Base-by-base conservation (phyloP, 805 yeast genomes). In the Yamadazyma phyllophila region DNA sequence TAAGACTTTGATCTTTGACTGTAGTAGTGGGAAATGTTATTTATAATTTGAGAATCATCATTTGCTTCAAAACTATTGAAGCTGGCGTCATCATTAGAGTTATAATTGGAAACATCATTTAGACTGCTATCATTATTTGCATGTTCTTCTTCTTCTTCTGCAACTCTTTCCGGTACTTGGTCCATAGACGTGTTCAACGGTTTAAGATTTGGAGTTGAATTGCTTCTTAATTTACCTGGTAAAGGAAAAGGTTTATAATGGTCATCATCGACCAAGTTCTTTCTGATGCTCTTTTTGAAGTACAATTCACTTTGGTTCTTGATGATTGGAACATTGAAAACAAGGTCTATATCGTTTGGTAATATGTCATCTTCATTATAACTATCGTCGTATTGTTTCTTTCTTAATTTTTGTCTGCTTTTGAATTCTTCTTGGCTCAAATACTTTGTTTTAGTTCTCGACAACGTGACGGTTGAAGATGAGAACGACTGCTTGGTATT, bases 261-360 rank as follows among this genome's bases (percentile, higher is more conserved):
- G 44, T 57, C 54, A 41, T 57, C 64, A 26, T 53, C 50, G 6
- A 56, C 30, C 39, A 46, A 43, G 36, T 45, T 40, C 16, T 48
- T 33, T 17, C 43, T 37, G 8, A 35, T 42, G 11, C 17, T 26
- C 36, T 51, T 48, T 26, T 53, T 47, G 41, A 58, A 48, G 46
- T 62, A 69, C 26, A 69, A 46, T 35, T 67, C 69, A 33, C 63
- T 62, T 46, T 65, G 66, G 46, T 62, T 65, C 43, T 61, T 61
- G 16, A 71, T 65, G 9, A 72, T 64, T 1, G 77, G 77, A 14
- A 72, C 76, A 48, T 72, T 72, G 51, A 72, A 71, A 10, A 69
- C 71, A 39, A 71, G 56, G 43, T 67, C 71, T 41, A 69, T 50
- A 49, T 70, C 75, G 47, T 65, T 63, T 10, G 62, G 49, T 26